Evolutionary conservation across 1,139 yeast species (phyloP).

Genomic region (Torulaspora globosa): DNA sequence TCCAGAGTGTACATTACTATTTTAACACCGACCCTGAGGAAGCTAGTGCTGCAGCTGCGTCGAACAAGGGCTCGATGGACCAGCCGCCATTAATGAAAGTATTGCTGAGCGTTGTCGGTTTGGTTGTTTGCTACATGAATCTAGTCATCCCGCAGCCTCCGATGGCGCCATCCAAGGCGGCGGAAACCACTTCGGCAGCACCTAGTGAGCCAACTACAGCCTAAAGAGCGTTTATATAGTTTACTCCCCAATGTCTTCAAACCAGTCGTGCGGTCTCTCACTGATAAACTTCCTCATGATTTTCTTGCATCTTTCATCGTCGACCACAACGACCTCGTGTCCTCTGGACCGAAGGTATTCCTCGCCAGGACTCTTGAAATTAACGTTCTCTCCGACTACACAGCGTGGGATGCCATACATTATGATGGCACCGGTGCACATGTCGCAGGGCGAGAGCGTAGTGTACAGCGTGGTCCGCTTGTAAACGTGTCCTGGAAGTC

Average conservation of each 20-base stretch:
- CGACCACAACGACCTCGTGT: conserved; percentile 66
- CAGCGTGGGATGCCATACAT: conserved; percentile 83
- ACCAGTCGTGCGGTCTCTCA: conserved; percentile 79
- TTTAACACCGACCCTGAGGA: conserved; percentile 30
- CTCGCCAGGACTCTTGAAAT: conserved; percentile 73
- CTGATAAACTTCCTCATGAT: conserved; percentile 73
- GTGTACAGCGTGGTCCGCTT: conserved; percentile 80
- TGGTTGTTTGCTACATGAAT: conserved; percentile 54
- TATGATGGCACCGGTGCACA: conserved; percentile 92
- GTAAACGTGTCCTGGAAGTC: conserved; percentile 65
- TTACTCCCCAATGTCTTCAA: conserved; percentile 79
- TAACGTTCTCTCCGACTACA: conserved; percentile 82
- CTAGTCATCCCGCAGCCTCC: conserved; percentile 35
- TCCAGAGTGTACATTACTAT: conserved; percentile 31
- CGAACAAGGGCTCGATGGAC: conserved; percentile 35
- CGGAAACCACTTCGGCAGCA: conserved; percentile 20
- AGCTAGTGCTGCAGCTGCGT: conserved; percentile 24
- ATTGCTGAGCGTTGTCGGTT: conserved; percentile 46
- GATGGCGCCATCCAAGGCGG: conserved; percentile 20
- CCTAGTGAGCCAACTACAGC: conserved; percentile 15
- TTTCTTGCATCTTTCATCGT: conserved; percentile 63
- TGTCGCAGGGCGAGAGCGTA: conserved; percentile 85
- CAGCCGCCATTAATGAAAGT: conserved; percentile 46
- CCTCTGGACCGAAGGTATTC: conserved; percentile 62
- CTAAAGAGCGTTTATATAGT: conserved; percentile 1